A percentile compares a stretch with the other conserved stretches of the same genome.
phyloP scores from a whole-genome alignment of 306 rosid genomes.

The Astragalus glycyphyllos region DNA sequence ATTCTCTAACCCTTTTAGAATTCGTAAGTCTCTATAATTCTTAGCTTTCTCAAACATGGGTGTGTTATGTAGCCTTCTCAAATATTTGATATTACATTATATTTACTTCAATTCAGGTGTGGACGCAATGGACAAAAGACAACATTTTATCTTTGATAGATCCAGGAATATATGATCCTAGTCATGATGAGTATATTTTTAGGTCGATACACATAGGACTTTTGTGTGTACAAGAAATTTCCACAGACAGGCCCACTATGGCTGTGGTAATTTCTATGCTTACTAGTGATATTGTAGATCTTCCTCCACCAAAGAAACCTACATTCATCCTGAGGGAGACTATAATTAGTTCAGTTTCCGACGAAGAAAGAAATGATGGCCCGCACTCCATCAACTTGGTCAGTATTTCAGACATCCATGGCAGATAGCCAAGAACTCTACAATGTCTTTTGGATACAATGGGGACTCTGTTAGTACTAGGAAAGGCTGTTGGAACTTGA shows the following conservation, averaged over 20 bases:
- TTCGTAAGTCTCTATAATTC: conserved; percentile 24
- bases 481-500: neutral
- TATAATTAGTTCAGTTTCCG: neutral
- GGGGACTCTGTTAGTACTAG: neutral
- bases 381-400: neutral
- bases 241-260: conserved; percentile 38
- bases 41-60: neutral
- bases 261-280: conserved; percentile 31
- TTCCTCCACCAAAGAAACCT: conserved; percentile 38
- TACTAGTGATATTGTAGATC: conserved; percentile 24
- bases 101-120: conserved; percentile 24
- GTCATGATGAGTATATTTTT: neutral
- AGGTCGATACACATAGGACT: conserved; percentile 41
- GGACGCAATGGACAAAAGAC: conserved; percentile 42
- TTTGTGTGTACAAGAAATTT: conserved; percentile 36
- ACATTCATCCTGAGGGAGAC: conserved; percentile 21
- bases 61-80: neutral
- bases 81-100: neutral
- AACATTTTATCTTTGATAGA: conserved; percentile 34
- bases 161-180: conserved; percentile 11
- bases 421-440: conserved; percentile 25
- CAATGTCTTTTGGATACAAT: too few relatives aligned
- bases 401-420: conserved; percentile 11
- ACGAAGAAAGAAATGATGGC: neutral
- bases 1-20: conserved; percentile 32